These are phyloP conservation scores for Pelargonium nanum DNA, from an alignment of 345 rosid genomes.

Conservation along the genomic window DNA sequence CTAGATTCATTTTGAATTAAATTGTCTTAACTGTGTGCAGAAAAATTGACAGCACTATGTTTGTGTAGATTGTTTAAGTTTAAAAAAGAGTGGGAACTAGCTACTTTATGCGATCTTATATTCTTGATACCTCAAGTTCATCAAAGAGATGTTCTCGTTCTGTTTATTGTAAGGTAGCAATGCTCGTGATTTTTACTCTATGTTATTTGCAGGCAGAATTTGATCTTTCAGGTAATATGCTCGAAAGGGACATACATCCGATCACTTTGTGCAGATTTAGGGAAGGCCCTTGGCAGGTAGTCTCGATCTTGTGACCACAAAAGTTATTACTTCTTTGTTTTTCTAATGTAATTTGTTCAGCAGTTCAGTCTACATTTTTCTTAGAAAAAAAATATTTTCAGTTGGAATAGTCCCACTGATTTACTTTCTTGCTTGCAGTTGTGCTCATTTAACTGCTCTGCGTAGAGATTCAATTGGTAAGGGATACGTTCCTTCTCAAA, in stretches of 20 bases:
- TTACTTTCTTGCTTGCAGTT: conserved; percentile 35
- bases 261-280: conserved; percentile 87
- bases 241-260: conserved; percentile 93
- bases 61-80: background rate
- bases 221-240: conserved; percentile 73
- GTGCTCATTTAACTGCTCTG: conserved; percentile 92
- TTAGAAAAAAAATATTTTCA: background rate
- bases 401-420: too few species aligned
- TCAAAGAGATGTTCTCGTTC: too few species aligned
- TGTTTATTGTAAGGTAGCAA: background rate
- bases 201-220: conserved; percentile 62
- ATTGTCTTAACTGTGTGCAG: too few species aligned
- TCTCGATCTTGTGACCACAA: background rate
- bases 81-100: too few species aligned
- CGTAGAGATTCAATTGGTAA: conserved; percentile 92
- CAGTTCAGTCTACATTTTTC: background rate
- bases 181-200: background rate
- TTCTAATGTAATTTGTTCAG: background rate
- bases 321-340: background rate
- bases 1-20: too few species aligned
- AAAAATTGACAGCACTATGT: background rate
- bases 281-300: conserved; percentile 86
- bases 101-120: too few species aligned
- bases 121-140: too few species aligned
- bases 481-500: background rate